These are phyloP conservation scores for Cordyceps pruinosa DNA, from an alignment of 2,329 filamentous ascomycete species.

Conservation along the genomic window DNA sequence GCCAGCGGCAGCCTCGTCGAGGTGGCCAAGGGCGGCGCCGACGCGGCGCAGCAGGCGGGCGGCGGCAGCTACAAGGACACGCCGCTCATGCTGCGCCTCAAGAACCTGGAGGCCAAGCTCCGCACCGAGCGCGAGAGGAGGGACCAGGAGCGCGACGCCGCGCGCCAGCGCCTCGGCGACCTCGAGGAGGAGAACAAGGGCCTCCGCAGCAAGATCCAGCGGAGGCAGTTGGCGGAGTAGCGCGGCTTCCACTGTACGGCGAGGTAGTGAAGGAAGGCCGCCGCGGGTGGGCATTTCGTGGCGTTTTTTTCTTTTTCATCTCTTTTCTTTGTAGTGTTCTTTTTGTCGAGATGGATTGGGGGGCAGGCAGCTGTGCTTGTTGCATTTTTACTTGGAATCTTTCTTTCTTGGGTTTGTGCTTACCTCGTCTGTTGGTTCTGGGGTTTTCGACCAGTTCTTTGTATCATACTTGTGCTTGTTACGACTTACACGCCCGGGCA, in stretches of 20 bases:
- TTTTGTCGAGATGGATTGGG: too few relatives aligned
- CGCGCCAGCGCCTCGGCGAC: slow-evolving; percentile 71
- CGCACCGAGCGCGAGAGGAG: slow-evolving; percentile 86
- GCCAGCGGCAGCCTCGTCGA: slow-evolving; percentile 12
- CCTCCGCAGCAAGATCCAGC: slow-evolving; percentile 39
- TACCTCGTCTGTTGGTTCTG: neutral
- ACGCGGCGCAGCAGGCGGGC: slow-evolving; percentile 13
- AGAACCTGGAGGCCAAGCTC: slow-evolving; percentile 80
- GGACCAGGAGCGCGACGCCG: slow-evolving; percentile 75
- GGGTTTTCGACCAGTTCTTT: neutral
- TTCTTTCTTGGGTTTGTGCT: neutral
- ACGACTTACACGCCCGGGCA: neutral
- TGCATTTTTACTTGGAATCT: neutral
- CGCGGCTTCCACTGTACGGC: neutral
- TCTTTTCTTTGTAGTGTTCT: too few relatives aligned
- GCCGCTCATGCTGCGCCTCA: slow-evolving; percentile 76
- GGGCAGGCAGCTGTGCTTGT: too few relatives aligned
- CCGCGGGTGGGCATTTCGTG: neutral
- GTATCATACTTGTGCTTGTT: neutral
- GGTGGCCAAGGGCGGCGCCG: slow-evolving; percentile 15
- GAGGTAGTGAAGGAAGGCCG: neutral
- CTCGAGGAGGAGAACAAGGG: slow-evolving; percentile 68
- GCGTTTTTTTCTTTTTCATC: neutral
- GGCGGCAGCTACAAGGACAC: slow-evolving; percentile 45
- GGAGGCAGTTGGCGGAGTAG: slow-evolving; percentile 12